Conservation (phyloP, 2,329 filamentous ascomycete species). For the Chalaropsis thielavioides region DNA sequence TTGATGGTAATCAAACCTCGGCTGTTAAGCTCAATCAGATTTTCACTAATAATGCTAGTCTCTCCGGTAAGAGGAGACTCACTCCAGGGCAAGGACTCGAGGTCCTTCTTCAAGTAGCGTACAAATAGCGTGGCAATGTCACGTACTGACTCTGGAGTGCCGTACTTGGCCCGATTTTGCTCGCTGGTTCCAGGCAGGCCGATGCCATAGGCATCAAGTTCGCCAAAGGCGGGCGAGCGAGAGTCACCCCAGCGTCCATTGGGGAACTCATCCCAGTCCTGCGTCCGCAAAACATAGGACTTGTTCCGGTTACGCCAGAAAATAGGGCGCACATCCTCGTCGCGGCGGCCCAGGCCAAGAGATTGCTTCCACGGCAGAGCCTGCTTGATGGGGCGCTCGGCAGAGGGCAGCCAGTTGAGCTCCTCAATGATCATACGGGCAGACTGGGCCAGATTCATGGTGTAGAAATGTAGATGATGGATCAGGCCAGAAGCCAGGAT, state of each 20-base stretch:
- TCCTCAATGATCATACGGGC: conserved; percentile 91
- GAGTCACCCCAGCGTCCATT: conserved; percentile 98
- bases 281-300: conserved; percentile 86
- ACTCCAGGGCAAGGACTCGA: conserved; percentile 84
- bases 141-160: conserved; percentile 61
- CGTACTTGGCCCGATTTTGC: conserved; percentile 91
- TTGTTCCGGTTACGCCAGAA: conserved; percentile 98
- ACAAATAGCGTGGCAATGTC: conserved; percentile 78
- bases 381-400: conserved; percentile 66
- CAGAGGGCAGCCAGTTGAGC: conserved; percentile 63
- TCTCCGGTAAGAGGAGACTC: conserved; percentile 76
- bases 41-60: conserved; percentile 59
- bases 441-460: conserved; percentile 94
- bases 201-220: conserved; percentile 87
- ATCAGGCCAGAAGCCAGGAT: conserved; percentile 69
- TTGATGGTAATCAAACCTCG: conserved; percentile 90
- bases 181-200: conserved; percentile 90
- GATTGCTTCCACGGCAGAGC: conserved; percentile 95
- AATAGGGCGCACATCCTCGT: conserved; percentile 91
- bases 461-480: conserved; percentile 86
- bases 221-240: conserved; percentile 87
- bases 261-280: conserved; percentile 98
- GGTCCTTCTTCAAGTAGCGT: conserved; percentile 64
- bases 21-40: conserved; percentile 69
- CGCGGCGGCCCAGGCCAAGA: conserved; percentile 70